Conservation (phyloP, 768 basidiomycete species). For the Kwoniella sp. region DNA sequence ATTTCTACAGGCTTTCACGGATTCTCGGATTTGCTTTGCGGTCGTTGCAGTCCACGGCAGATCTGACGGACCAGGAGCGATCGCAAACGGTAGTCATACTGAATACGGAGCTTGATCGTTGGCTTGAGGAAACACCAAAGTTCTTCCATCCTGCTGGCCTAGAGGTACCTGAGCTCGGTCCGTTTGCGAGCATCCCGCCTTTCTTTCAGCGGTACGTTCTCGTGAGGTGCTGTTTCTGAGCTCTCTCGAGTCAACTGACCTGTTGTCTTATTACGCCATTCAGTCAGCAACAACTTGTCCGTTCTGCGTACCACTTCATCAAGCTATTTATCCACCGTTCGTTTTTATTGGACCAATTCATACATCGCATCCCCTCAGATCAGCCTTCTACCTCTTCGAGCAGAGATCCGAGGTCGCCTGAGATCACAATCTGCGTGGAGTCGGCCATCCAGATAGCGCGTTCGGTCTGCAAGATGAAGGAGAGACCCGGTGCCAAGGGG, state of each 20-base stretch:
- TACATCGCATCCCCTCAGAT: background rate
- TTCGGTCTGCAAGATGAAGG: background rate
- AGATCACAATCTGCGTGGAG: background rate
- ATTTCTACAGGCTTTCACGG: background rate
- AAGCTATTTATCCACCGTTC: background rate
- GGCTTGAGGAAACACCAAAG: background rate
- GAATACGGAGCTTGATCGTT: background rate
- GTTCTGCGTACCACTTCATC: background rate
- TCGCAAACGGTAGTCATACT: background rate
- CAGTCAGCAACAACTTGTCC: background rate
- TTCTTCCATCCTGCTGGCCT: background rate
- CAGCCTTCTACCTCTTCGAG: background rate
- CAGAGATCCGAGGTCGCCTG: background rate
- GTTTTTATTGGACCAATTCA: background rate
- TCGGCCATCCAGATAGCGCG: background rate
- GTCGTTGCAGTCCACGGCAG: background rate
- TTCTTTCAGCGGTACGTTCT: background rate
- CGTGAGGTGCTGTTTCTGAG: too few species aligned
- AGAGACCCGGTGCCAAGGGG: background rate
- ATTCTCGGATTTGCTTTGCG: background rate
- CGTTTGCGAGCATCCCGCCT: background rate
- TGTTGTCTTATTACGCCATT: too few species aligned
- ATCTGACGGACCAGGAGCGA: background rate
- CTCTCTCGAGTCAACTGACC: too few species aligned
- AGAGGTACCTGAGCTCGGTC: background rate